Base-by-base conservation (phyloP, 1,284 basidiomycete species). In the Meira nashicola region DNA sequence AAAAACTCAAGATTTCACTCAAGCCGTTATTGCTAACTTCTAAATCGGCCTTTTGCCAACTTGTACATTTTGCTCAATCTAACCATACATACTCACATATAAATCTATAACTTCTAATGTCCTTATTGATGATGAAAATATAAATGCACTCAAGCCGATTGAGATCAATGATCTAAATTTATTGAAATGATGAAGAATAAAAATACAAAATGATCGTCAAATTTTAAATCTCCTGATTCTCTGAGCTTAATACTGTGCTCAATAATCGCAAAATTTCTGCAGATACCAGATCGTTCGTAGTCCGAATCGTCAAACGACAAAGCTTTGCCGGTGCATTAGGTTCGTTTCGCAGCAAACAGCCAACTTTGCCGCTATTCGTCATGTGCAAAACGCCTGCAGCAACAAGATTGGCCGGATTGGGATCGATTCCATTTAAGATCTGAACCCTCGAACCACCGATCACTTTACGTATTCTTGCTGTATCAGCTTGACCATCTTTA, bases 251-350 rank as follows among this genome's bases (percentile, higher is more conserved):
- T 15, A 61, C 68, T 5, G 65, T 51, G 52, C 59, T 40, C 50
- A 75, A 23, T 8, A 70, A 49, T 52, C 66, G 49, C 33, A 91
- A 84, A 49, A 93, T 84, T 79, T 92, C 89, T 1, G 82, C 79
- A 40, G 92, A 92, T 9, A 95, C 92, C 39, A 87, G 84, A 78
- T 94, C 93, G 58, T 94, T 96, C 1, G 95, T 97, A 73, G 92
- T 94, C 71, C 95, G 85, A 47, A 97, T 84, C 8, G 95, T 99
- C 62, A 98, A 78, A 55, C 95, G 88, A 78, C 92, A 95, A 50
- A 97, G 82, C 91, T 94, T 94, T 15, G 92, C 93, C 62, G 93
- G 90, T 57, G 85, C 84, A 80, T 97, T 98, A 1, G 95, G 95
- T 79, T 99, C 95, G 49, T 96, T 78, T 57, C 95, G 84, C 68